Evolutionary conservation across 116 monocot genomes (phyloP).

Genomic region (Thalassia testudinum): DNA sequence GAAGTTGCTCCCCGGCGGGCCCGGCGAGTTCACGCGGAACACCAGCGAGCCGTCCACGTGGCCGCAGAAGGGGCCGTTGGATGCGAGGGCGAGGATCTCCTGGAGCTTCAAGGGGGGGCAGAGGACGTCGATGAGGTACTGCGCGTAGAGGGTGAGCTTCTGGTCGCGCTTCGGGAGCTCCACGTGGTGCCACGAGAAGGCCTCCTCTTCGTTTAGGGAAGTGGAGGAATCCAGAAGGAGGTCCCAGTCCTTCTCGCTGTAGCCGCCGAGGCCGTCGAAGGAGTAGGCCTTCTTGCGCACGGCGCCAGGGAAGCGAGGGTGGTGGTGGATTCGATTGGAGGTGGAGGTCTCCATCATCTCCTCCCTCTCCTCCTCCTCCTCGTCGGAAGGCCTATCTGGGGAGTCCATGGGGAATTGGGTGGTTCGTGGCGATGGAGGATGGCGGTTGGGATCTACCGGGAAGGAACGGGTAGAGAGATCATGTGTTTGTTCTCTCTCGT

Average conservation of each 20-base stretch:
- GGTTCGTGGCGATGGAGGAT: too few relatives aligned
- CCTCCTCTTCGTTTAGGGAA: background rate
- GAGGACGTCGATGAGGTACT: constrained; percentile 69
- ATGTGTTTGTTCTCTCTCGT: too few relatives aligned
- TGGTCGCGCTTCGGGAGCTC: constrained; percentile 74
- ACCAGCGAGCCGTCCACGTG: constrained; percentile 59
- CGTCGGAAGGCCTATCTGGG: too few relatives aligned
- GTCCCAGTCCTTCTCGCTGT: constrained; percentile 37
- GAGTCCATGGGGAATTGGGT: too few relatives aligned
- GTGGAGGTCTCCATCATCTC: too few relatives aligned
- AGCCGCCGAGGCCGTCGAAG: constrained; percentile 56
- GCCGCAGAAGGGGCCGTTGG: constrained; percentile 83
- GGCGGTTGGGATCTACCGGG: too few relatives aligned
- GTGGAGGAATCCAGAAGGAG: constrained; percentile 9
- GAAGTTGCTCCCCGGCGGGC: constrained; percentile 54
- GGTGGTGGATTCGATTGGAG: background rate
- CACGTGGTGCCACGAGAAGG: constrained; percentile 85
- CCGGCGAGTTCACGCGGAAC: constrained; percentile 80
- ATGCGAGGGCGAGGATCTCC: constrained; percentile 80
- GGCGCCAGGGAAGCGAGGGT: constrained; percentile 11
- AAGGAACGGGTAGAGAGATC: too few relatives aligned
- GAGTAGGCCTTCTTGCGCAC: constrained; percentile 31
- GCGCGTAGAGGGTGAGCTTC: constrained; percentile 52
- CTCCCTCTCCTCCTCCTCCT: too few relatives aligned
- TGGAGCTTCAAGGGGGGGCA: constrained; percentile 90